Conservation (phyloP, 2,329 filamentous ascomycete species). For the Hansfordia pulvinata region DNA sequence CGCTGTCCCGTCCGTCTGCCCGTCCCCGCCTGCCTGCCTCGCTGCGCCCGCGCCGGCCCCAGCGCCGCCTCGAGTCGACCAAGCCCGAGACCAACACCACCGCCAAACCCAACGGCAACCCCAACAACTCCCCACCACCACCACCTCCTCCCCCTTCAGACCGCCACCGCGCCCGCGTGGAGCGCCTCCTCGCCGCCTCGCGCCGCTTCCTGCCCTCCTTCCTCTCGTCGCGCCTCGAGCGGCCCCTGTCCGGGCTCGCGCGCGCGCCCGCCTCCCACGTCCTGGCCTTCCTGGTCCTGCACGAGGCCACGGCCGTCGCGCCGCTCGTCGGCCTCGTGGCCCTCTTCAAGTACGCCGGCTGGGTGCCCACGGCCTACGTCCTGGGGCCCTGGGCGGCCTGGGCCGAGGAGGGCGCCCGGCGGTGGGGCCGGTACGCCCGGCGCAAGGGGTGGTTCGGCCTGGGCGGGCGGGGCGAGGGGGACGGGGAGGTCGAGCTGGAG, state of each 20-base stretch:
- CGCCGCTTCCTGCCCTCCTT: neutral
- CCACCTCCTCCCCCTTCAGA: neutral
- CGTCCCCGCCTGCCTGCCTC: neutral
- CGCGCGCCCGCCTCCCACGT: neutral
- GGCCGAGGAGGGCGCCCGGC: constrained; percentile 49
- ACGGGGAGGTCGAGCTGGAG: constrained; percentile 8
- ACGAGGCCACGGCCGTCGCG: constrained; percentile 80
- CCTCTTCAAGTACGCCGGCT: constrained; percentile 67
- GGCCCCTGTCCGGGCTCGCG: neutral
- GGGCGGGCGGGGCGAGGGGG: constrained; percentile 20
- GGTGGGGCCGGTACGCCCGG: constrained; percentile 65
- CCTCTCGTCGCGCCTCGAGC: neutral
- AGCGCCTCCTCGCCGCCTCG: neutral
- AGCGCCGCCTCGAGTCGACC: neutral
- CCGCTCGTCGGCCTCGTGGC: constrained; percentile 64
- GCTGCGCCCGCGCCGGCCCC: neutral
- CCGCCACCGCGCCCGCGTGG: neutral
- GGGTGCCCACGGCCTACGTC: constrained; percentile 49
- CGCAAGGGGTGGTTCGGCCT: constrained; percentile 73
- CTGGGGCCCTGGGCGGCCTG: constrained; percentile 33
- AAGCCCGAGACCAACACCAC: neutral
- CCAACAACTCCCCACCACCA: neutral
- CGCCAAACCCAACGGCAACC: neutral
- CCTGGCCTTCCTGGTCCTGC: constrained; percentile 54
- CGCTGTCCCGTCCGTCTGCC: neutral